These are phyloP conservation scores for Neonectria hederae DNA, from an alignment of 2,329 filamentous ascomycete species.

Conservation along the genomic window DNA sequence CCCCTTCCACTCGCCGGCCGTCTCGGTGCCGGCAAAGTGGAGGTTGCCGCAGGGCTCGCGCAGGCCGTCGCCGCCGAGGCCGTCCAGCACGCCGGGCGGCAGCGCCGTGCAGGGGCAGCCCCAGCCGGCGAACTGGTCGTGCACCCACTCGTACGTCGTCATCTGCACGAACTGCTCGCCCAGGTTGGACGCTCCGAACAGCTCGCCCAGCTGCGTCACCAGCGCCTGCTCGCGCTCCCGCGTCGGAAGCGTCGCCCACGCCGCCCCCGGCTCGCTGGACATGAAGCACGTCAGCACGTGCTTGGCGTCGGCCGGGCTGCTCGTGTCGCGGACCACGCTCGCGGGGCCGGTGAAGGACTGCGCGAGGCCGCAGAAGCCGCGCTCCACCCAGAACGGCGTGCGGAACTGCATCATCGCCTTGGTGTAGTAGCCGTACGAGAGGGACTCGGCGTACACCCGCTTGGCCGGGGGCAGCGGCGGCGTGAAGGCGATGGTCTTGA, in stretches of 20 bases:
- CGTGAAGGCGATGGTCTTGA: constrained; percentile 56
- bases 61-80: constrained; percentile 45
- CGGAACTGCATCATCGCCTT: constrained; percentile 59
- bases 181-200: constrained; percentile 35
- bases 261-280: constrained; percentile 46
- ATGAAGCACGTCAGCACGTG: constrained; percentile 54
- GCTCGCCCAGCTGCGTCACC: constrained; percentile 40
- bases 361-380: constrained; percentile 56
- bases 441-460: constrained; percentile 44
- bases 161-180: constrained; percentile 45
- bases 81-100: constrained; percentile 50
- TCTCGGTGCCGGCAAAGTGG: constrained; percentile 41
- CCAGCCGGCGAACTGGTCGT: constrained; percentile 49
- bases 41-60: constrained; percentile 40
- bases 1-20: constrained; percentile 38
- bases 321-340: constrained; percentile 56
- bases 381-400: constrained; percentile 50
- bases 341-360: constrained; percentile 58
- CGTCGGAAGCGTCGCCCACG: constrained; percentile 42
- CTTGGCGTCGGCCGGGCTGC: constrained; percentile 40
- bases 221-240: constrained; percentile 35
- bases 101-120: constrained; percentile 53
- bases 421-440: constrained; percentile 57
- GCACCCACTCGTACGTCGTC: constrained; percentile 49
- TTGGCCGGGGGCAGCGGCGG: constrained; percentile 57